Evolutionary conservation across 768 basidiomycete species (phyloP).

Genomic region (Russula griseocarnosa): DNA sequence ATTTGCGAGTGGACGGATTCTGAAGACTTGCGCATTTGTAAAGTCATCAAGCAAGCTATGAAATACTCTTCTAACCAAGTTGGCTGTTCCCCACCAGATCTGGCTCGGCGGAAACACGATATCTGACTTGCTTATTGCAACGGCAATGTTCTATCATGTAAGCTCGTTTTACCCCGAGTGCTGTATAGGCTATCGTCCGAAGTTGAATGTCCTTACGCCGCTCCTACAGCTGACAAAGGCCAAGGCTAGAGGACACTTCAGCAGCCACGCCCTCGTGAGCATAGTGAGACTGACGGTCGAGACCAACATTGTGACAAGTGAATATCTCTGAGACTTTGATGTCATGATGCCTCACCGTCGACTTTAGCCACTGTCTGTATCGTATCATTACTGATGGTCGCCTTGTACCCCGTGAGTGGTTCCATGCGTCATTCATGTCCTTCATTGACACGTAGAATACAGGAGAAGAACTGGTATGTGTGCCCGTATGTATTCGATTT

Average conservation of each 20-base stretch:
- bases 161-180: background rate
- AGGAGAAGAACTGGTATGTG: slow-evolving; percentile 13
- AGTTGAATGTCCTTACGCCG: background rate
- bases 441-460: background rate
- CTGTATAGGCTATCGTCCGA: background rate
- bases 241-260: background rate
- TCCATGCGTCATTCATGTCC: background rate
- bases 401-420: slow-evolving; percentile 9
- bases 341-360: too few species aligned
- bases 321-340: background rate
- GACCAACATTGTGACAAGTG: slow-evolving; percentile 29
- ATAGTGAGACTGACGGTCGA: slow-evolving; percentile 32
- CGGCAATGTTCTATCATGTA: slow-evolving; percentile 12
- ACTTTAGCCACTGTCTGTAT: slow-evolving; percentile 5
- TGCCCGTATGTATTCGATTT: slow-evolving; percentile 7
- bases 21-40: slow-evolving; percentile 4
- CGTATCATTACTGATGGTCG: background rate
- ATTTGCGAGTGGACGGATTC: background rate
- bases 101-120: slow-evolving; percentile 12
- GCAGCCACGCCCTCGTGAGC: slow-evolving; percentile 18
- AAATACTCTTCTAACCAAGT: background rate
- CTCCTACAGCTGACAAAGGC: background rate
- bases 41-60: background rate
- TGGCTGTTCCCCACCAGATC: background rate
- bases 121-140: slow-evolving; percentile 14